Base-by-base conservation (phyloP, 73 alveolate genomes). In the Paramecium caudatum region DNA sequence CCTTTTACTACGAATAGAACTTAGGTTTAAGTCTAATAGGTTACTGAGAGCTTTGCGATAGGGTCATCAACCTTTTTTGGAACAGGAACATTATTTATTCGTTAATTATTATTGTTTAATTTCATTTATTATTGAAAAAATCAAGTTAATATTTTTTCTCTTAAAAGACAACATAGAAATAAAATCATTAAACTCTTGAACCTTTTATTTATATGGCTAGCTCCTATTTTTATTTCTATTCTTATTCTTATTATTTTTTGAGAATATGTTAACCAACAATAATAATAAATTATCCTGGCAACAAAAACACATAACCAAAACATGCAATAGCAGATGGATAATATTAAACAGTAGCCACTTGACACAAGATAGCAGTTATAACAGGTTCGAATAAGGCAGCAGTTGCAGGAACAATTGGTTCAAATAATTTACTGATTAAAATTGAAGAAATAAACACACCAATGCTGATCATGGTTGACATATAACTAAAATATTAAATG, bases 401-500 rank as follows among this genome's bases (percentile, higher is more conserved):
- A 47, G 91, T 82, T 17, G 91, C 91, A 17, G 91, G 91, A 33
- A 82, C 70, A 46, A 82, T 82, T 33, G 91, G 91, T n/a, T 82
- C 70, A 45, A 82, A 82, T 12, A 82, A 6, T n/a, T 82, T 82
- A 47, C 70, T 82, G 9, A 82, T 82, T 23, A 82, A 39, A 4
- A 82, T 65, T 21, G 91, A 82, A 10, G 91, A 48, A n/a, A 82
- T 47, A 16, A 82, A 82, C 15, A 48, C 70, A 45, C 91, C 91
- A 61, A 82, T 82, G 33, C 91, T 65, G 25, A 82, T 47, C 37
- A 82, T 82, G 3, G 70, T 82, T 25, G 82, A 48, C 91, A 82
- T 82, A 32, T 55, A 55, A 27, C 80, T 55, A 55, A 55, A 3
- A 55, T 5, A 55, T 55, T 55, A 55, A 23, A 12, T 1, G 12